Evolutionary conservation across 2,329 filamentous ascomycete genomes (phyloP), one percentile per base, ranked within the genome.

Genomic region (Tolypocladium pustulatum): DNA sequence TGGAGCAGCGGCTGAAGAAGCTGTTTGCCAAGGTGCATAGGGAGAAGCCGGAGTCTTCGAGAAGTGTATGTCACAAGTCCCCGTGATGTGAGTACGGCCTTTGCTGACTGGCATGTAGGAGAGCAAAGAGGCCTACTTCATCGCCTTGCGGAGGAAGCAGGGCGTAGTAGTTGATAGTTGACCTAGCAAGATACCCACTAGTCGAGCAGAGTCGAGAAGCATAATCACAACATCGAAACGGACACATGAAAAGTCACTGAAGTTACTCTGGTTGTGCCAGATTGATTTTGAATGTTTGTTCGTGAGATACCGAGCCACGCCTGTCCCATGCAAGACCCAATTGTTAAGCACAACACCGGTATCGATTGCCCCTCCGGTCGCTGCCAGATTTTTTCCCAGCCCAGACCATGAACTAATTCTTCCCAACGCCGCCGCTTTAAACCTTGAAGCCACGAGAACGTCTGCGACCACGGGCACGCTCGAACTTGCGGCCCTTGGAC

Each of bases 401-500:
- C 57, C 57, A 49, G 38, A 40, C 57, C 61, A 60, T 53, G 34
- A 36, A 9, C n/a, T 53, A 55, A 34, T 55, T 59, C 64, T 65
- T 65, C 64, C 61, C 58, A 59, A 63, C 60, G 36, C 61, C 59
- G 64, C 61, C 65, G 66, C 77, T 76, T 90, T 96, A 99, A 77
- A 99, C 94, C 91, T 99, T 99, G 92, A 99, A 99, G 86, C 95
- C 94, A 75, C 90, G 87, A 73, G 92, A 97, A 78, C 91, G 85
- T 88, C 94, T 95, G 81, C 94, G 92, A 80, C 94, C 95, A 94
- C 94, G 92, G 74, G 92, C 94, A 74, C 87, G 86, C 88, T 99
- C 95, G 84, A 99, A 99, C 86, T 99, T 99, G 81, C 94, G 89
- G 75, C 95, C 95, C 90, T 99, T 99, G 84, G 91, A 96, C 80